Evolutionary conservation across 305 asterid species (phyloP), one percentile per base, ranked within the genome.

Genomic region (Euphrasia arctica): DNA sequence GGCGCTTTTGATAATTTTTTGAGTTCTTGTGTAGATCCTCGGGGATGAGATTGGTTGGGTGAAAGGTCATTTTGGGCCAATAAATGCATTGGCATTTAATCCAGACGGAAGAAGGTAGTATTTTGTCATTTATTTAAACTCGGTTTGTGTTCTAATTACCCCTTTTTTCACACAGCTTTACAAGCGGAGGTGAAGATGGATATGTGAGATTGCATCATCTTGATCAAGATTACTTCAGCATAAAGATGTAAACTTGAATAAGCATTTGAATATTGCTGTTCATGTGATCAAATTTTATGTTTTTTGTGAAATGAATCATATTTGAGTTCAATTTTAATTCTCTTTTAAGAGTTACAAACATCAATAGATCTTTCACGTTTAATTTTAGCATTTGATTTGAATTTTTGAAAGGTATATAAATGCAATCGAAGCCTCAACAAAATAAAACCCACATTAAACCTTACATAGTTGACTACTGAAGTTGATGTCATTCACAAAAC

Each of bases 161-260:
- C 4, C 9, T 7, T 13, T 54, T 39, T 36, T 63, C 48, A 3
- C 2, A 47, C 4, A 39, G 98, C 74, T 91, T 91, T 64, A 74
- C 98, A 8, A 89, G 96, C 52, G 98, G 96, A 63, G 98, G 98
- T 45, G 98, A 91, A 78, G 98, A 91, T 69, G 98, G 98, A 45
- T 89, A 89, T 43, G 96, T 89, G 56, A 71, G 98, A 73, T 72
- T 91, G 64, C 98, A 91, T 68, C 98, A 91, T 72, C 80, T 89
- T 62, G 98, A 91, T 78, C 75, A 74, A 52, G 98, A 91, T 54
- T 91, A 91, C 79, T 91, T 91, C 78, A 79, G 80, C 65, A 91
- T 89, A 85, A 89, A 79, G 85, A 75, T 89, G 31, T 91, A 77
- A 76, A 22, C 28, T 22, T 49, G 39, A 32, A 8, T 54, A 10